A percentile compares a stretch with the other conserved stretches of the same genome.
These are phyloP conservation scores for Xylogone sp. DNA, from an alignment of 2,329 filamentous ascomycete genomes.

Conservation along the genomic window DNA sequence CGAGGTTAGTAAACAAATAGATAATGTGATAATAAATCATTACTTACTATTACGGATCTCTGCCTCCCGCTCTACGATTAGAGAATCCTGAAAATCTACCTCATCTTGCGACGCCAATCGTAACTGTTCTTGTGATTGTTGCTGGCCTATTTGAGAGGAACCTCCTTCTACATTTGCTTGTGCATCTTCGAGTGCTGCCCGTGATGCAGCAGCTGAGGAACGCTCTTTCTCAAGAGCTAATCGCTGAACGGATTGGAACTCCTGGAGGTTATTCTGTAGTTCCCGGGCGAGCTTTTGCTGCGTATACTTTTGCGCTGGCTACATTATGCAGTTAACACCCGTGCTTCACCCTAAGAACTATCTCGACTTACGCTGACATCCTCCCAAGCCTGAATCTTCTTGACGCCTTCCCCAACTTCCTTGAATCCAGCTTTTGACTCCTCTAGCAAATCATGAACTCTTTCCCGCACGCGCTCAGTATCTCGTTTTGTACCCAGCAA, in stretches of 20 bases:
- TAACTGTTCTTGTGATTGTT: conserved; percentile 70
- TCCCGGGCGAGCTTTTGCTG: conserved; percentile 93
- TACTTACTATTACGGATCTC: conserved; percentile 78
- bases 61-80: conserved; percentile 93
- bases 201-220: conserved; percentile 77
- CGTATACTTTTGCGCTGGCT: conserved; percentile 95
- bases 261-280: conserved; percentile 81
- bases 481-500: conserved; percentile 88
- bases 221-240: conserved; percentile 89
- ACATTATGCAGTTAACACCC: conserved; percentile 6
- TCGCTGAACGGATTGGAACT: conserved; percentile 91
- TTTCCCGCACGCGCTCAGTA: conserved; percentile 83
- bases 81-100: conserved; percentile 93
- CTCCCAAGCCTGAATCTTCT: conserved; percentile 84
- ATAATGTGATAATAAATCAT: not conserved
- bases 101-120: conserved; percentile 88
- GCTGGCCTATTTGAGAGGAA: conserved; percentile 41
- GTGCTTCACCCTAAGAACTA: not conserved
- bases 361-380: conserved; percentile 65
- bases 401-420: conserved; percentile 87
- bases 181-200: conserved; percentile 69
- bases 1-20: not conserved
- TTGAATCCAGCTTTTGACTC: conserved; percentile 86
- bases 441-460: conserved; percentile 82
- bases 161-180: conserved; percentile 30